A percentile compares a stretch with the other conserved stretches of the same genome.
Conservation (phyloP, 371 early-diverging fungal genomes). For the Dinochytrium kinnereticum region DNA sequence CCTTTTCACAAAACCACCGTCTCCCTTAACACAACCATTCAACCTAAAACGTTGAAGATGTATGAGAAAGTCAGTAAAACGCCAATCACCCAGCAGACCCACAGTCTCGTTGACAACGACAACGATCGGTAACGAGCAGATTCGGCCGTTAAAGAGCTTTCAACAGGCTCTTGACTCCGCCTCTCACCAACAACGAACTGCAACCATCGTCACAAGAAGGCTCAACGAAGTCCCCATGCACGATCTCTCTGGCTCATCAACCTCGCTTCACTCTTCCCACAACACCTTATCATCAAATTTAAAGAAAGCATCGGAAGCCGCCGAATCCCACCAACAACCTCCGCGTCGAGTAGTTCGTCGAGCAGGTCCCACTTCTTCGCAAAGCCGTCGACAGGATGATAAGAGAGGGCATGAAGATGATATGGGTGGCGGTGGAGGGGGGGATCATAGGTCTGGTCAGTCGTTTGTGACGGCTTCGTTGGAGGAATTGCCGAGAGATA, state of each 20-base stretch:
- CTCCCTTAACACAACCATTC: background rate
- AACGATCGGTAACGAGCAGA: constrained; percentile 9
- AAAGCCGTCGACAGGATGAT: background rate
- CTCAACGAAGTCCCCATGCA: constrained; percentile 25
- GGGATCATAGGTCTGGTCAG: background rate
- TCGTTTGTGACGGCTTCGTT: constrained; percentile 2
- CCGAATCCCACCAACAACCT: background rate
- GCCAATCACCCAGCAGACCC: background rate
- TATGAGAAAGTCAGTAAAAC: constrained; percentile 29
- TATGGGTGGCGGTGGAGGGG: background rate
- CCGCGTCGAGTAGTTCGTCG: background rate
- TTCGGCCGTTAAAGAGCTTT: background rate
- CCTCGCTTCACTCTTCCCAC: background rate
- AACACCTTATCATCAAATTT: background rate
- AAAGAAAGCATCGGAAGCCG: constrained; percentile 5
- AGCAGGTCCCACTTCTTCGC: background rate
- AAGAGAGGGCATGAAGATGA: background rate
- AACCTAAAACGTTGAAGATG: constrained; percentile 26
- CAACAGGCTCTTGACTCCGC: constrained; percentile 2
- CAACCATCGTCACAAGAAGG: background rate
- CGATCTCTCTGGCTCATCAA: background rate
- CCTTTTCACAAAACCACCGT: too few species aligned
- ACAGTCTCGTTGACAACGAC: background rate
- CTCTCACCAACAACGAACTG: background rate
- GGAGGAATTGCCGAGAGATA: constrained; percentile 3